These are phyloP conservation scores for Hsuehochloa calcarea DNA, from an alignment of 176 grass and related monocot species.

Conservation along the genomic window DNA sequence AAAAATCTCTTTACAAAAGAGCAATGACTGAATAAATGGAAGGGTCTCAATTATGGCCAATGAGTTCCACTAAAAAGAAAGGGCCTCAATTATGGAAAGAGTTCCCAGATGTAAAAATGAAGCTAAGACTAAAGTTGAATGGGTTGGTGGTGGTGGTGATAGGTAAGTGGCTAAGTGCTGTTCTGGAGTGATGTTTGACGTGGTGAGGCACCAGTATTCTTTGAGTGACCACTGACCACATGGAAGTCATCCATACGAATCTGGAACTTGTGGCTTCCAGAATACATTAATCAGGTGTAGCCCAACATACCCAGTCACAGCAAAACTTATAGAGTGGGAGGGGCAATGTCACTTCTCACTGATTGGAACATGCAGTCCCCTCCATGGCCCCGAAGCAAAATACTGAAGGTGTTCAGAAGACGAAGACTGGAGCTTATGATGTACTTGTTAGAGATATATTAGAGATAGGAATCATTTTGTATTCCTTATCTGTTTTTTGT, in stretches of 20 bases:
- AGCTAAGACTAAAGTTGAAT: neutral
- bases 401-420: neutral
- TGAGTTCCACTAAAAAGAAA: conserved; percentile 5
- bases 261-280: neutral
- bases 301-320: neutral
- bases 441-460: too few species aligned
- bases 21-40: neutral
- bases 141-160: neutral
- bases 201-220: neutral
- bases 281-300: conserved; percentile 1
- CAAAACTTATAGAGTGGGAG: neutral
- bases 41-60: neutral
- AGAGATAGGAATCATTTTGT: too few species aligned
- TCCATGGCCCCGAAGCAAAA: neutral
- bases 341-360: neutral
- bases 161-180: neutral
- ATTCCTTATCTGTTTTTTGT: too few species aligned
- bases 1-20: conserved; percentile 1
- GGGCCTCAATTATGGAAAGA: neutral
- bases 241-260: neutral
- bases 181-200: neutral
- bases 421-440: neutral
- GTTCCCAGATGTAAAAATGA: neutral
- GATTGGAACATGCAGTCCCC: neutral
- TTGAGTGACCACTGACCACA: neutral